Conservation (phyloP, 257 asterid genomes). For the Primulina huaijiensis region DNA sequence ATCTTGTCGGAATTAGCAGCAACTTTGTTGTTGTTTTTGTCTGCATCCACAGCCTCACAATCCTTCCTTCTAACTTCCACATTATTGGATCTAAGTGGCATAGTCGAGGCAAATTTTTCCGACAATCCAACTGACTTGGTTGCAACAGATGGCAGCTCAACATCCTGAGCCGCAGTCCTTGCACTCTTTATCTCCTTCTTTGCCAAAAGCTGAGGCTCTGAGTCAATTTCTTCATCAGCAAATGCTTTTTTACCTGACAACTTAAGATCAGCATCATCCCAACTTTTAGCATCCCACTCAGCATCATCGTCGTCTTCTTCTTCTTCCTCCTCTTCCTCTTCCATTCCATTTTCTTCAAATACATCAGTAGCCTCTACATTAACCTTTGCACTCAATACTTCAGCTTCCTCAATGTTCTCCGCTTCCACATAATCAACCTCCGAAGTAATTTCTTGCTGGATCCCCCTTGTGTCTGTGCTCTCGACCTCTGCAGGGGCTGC, state of each 20-base stretch:
- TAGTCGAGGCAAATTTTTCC: slow-evolving; percentile 28
- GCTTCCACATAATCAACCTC: slow-evolving; percentile 44
- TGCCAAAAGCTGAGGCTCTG: slow-evolving; percentile 56
- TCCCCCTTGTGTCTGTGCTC: slow-evolving; percentile 38
- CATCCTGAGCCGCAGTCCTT: slow-evolving; percentile 33
- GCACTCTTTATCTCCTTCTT: slow-evolving; percentile 56
- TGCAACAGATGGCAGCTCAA: slow-evolving; percentile 35
- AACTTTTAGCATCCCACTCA: slow-evolving; percentile 97
- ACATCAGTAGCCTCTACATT: slow-evolving; percentile 37
- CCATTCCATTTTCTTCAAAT: slow-evolving; percentile 53
- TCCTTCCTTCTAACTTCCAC: slow-evolving; percentile 30
- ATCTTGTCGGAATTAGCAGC: slow-evolving; percentile 19
- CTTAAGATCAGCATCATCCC: slow-evolving; percentile 90
- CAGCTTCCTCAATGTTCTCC: slow-evolving; percentile 38
- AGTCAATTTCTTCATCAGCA: slow-evolving; percentile 79
- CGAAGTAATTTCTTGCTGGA: slow-evolving; percentile 34
- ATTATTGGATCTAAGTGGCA: slow-evolving; percentile 32
- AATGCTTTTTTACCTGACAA: slow-evolving; percentile 77
- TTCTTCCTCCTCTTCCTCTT: slow-evolving; percentile 35
- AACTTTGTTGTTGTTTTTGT: slow-evolving; percentile 32
- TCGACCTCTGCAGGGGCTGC: slow-evolving; percentile 44
- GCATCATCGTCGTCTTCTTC: slow-evolving; percentile 55
- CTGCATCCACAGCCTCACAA: slow-evolving; percentile 35
- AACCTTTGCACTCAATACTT: slow-evolving; percentile 38
- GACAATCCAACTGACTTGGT: slow-evolving; percentile 31